Evolutionary conservation across 352 stramenopile genomes (phyloP), one percentile per base, ranked within the genome.

Genomic region (Phytophthora pluvialis): DNA sequence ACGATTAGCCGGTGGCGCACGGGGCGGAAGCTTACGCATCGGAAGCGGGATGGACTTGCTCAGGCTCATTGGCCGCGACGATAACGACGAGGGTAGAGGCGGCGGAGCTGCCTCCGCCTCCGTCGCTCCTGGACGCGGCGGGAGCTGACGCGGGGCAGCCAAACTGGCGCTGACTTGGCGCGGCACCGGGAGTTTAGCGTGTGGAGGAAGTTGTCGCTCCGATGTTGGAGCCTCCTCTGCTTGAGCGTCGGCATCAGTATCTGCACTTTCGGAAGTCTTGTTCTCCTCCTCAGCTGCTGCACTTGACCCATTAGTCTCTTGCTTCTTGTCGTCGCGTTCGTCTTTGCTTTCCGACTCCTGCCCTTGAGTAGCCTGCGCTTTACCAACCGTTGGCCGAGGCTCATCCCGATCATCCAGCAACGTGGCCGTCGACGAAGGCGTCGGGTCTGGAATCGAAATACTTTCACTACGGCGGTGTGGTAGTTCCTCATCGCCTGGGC

Each of bases 21-120:
- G 44, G 67, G 64, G 60, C 11, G 66, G 72, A 15, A 71, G 70
- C 12, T 72, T 60, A 21, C 74, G 75, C 45, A 72, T 75, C 3
- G 80, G 80, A 18, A 93, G 82, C 16, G 84, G 78, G 39, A 95
- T 93, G 3, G 84, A 92, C 60, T 95, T 89, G 59, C 86, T 95
- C 31, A 95, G 63, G 49, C 84, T 95, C 80, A 86, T 92, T 0
- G 86, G 83, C 10, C 81, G 73, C 5, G 72, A 76, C 2, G 81
- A 89, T 15, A 82, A 79, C 1, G 82, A 90, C 21, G 84, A 87
- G 13, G 76, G 83, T 3, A 83, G 72, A 5, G 83, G 83, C 13
- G 85, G 57, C 21, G 75, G 56, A 15, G 39, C 63, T 13, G 51
- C 45, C 3, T 77, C 71, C 1, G 42, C 48, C 15, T 50, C 72